phyloP scores from a whole-genome alignment of 2,329 filamentous ascomycete species.

The Fusarium sp. region DNA sequence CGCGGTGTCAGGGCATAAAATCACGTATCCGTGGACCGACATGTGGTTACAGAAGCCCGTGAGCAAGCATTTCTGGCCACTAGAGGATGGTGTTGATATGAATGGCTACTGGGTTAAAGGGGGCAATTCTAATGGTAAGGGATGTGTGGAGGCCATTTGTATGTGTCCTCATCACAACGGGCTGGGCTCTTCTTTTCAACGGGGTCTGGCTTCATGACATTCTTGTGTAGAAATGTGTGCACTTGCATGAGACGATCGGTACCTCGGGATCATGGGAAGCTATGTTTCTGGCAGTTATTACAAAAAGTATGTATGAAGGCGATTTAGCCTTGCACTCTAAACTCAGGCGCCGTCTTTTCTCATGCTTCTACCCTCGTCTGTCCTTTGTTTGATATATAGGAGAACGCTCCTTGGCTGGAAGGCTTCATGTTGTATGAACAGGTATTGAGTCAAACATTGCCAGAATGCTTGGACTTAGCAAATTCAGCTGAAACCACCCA shows the following conservation, averaged over 20 bases:
- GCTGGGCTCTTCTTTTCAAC: neutral
- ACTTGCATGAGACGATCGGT: neutral
- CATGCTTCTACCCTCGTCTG: neutral
- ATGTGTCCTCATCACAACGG: neutral
- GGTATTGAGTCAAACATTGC: neutral
- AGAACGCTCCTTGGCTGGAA: neutral
- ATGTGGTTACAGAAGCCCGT: neutral
- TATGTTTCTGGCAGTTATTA: neutral
- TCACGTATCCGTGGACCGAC: neutral
- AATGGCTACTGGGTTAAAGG: neutral
- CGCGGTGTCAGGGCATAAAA: neutral
- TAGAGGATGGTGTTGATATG: neutral
- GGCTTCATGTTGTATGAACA: neutral
- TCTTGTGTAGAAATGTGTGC: neutral
- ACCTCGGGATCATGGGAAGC: too few species aligned
- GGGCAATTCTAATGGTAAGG: neutral
- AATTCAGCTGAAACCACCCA: neutral
- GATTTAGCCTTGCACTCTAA: neutral
- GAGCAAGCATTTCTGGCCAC: neutral
- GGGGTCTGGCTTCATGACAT: neutral
- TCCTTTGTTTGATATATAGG: neutral
- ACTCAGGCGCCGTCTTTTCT: neutral
- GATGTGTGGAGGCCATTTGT: neutral
- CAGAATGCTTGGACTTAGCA: neutral
- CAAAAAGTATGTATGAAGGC: neutral